phyloP scores from a whole-genome alignment of 2,329 filamentous ascomycete species.

The Grosmannia serpens region DNA sequence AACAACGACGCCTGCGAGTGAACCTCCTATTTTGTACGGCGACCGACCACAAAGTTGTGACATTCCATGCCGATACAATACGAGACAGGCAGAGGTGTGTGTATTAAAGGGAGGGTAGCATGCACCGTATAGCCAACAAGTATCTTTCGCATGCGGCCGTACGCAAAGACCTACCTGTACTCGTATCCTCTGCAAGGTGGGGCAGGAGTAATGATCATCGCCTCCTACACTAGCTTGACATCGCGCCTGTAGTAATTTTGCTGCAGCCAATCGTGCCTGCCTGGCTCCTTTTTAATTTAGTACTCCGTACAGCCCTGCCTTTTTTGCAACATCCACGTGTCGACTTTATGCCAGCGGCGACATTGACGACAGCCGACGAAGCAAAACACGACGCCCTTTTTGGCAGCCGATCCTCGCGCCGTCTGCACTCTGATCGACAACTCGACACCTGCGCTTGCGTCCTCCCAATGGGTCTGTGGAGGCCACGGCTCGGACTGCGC shows the following conservation, averaged over 20 bases:
- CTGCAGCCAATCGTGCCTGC: neutral
- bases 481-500: conserved; percentile 3
- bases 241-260: too few relatives aligned
- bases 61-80: too few relatives aligned
- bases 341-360: neutral
- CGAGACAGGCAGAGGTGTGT: too few relatives aligned
- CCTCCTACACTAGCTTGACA: neutral
- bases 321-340: neutral
- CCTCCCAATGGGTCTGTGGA: conserved; percentile 5
- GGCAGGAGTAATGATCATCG: neutral
- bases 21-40: too few relatives aligned
- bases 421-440: neutral
- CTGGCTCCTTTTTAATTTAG: neutral
- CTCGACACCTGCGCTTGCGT: neutral
- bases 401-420: neutral
- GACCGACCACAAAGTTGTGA: too few relatives aligned
- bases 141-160: too few relatives aligned
- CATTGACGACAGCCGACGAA: neutral
- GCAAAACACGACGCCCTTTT: neutral
- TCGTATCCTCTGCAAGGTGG: too few relatives aligned
- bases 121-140: too few relatives aligned
- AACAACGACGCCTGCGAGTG: too few relatives aligned
- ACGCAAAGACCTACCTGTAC: too few relatives aligned
- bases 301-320: neutral
- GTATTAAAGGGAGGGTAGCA: too few relatives aligned